Conservation (phyloP, 352 stramenopile genomes). For the Phytophthora nicotianae region DNA sequence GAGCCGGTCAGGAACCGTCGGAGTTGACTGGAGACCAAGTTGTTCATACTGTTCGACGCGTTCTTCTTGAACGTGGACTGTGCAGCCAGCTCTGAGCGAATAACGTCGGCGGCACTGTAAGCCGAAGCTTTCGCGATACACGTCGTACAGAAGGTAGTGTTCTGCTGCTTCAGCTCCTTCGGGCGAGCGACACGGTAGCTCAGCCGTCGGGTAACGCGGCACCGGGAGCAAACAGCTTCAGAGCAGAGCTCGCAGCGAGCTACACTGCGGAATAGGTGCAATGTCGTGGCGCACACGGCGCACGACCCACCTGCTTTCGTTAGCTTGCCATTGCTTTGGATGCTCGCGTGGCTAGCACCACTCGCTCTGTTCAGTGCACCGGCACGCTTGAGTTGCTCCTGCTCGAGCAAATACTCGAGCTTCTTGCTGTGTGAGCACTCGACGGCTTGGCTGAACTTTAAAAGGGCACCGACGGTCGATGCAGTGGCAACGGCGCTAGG, state of each 20-base stretch:
- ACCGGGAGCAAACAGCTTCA: conserved; percentile 41
- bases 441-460: conserved; percentile 40
- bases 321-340: conserved; percentile 8
- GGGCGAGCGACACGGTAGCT: conserved; percentile 45
- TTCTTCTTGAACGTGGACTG: conserved; percentile 17
- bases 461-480: conserved; percentile 44
- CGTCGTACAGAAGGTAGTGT: conserved; percentile 60
- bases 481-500: conserved; percentile 44
- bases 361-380: conserved; percentile 11
- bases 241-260: conserved; percentile 44
- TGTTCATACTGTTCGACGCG: conserved; percentile 24
- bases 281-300: conserved; percentile 31
- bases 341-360: conserved; percentile 20
- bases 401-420: conserved; percentile 53
- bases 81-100: conserved; percentile 38
- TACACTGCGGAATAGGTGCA: conserved; percentile 37
- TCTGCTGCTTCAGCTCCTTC: conserved; percentile 39
- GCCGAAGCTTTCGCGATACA: conserved; percentile 45
- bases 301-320: conserved; percentile 17
- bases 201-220: conserved; percentile 44
- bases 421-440: conserved; percentile 73
- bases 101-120: conserved; percentile 45
- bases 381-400: conserved; percentile 30
- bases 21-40: conserved; percentile 29
- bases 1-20: conserved; percentile 19